Evolutionary conservation across 306 rosid genomes (phyloP).

Genomic region (Quercus dentata): DNA sequence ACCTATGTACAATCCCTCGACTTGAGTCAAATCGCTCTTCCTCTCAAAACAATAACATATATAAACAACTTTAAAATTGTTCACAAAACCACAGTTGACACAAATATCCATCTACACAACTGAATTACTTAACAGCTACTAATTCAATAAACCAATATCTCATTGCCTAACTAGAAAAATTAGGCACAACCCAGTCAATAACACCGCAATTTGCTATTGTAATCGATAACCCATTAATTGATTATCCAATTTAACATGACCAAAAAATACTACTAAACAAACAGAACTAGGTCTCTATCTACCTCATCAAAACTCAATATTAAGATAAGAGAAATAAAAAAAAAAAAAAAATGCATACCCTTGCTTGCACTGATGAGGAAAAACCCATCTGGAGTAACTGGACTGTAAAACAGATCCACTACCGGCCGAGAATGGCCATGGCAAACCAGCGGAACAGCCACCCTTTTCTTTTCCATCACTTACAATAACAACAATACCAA

Average conservation of each 20-base stretch:
- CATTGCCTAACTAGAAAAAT: neutral
- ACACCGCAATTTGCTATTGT: neutral
- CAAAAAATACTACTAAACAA: neutral
- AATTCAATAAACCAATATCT: neutral
- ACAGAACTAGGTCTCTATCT: neutral
- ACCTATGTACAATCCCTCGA: too few relatives aligned
- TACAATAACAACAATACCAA: neutral
- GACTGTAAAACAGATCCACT: constrained; percentile 91
- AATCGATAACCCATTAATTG: too few relatives aligned
- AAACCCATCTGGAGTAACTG: constrained; percentile 85
- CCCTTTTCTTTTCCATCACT: constrained; percentile 80
- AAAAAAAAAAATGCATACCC: constrained; percentile 37
- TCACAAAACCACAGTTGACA: neutral
- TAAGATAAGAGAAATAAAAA: neutral
- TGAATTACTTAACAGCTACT: neutral
- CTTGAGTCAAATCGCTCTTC: too few relatives aligned
- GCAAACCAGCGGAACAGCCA: constrained; percentile 80
- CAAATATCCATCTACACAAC: neutral
- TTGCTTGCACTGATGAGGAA: constrained; percentile 99
- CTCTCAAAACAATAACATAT: neutral
- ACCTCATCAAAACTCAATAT: neutral
- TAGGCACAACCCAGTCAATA: neutral
- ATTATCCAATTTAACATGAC: neutral
- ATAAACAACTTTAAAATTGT: neutral
- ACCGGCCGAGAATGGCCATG: constrained; percentile 97